Evolutionary conservation across 805 yeast species (phyloP), one percentile per base, ranked within the genome.

Genomic region (Yarrowia yakushimensis): DNA sequence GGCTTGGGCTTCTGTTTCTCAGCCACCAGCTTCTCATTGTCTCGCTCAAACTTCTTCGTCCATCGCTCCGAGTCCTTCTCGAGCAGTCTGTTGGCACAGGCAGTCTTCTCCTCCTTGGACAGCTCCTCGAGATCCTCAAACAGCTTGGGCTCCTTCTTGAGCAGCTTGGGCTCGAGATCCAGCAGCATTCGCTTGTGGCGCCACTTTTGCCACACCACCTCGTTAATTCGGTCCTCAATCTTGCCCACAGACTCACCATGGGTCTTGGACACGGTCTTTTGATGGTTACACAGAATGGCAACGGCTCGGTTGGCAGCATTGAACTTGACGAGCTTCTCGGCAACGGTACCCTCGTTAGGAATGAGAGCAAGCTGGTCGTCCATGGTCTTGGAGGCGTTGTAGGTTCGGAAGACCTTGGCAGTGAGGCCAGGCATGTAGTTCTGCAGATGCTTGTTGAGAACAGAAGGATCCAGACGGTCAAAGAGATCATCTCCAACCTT

Each of bases 341-440:
- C 86, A 4, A 90, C 87, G 0, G 96, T 84, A 27, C 97, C 97
- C 70, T 84, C 87, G 72, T 90, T 88, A n/a, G 86, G 81, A 67
- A 93, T 90, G 69, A 85, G 76, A 71, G 88, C 96, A 65, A 93
- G 75, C 72, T 90, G 97, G 70, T 92, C 96, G 74, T 92, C 97
- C 97, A 92, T 93, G 1, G 97, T 91, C 73, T 89, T 88, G 1
- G 97, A 89, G 0, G 98, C 98, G 76, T 92, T 92, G 72, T 89
- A 92, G 0, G 98, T 92, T 85, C 98, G 96, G 80, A 92, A 93
- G 20, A 92, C 97, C 74, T 92, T 92, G 4, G 98, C 98, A 0
- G 97, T 91, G 66, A 92, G 79, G 0, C 98, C 98, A 23, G 88
- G 85, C 94, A 92, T 87, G 74, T 92, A 91, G 64, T 82, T 85